Evolutionary conservation across 2,329 filamentous ascomycete species (phyloP), one percentile per base, ranked within the genome.

Genomic region (Ampelomyces quisqualis): DNA sequence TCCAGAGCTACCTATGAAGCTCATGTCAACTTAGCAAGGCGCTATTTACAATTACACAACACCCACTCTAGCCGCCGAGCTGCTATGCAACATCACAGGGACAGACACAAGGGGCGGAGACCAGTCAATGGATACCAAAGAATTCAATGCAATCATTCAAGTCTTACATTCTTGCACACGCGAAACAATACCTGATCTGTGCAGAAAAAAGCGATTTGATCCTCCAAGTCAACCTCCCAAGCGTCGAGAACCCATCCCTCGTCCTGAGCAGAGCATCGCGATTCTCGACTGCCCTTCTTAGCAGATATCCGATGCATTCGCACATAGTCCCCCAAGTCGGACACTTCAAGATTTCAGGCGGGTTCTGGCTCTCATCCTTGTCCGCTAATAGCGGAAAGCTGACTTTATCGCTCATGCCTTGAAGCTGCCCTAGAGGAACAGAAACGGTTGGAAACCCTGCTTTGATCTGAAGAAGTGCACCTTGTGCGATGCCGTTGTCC

Each of bases 401-500:
- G 33, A 96, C 82, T 63, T 96, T 90, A 57, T 96, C 91, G 1
- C 91, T 91, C 91, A 97, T 97, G 22, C 91, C 90, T 73, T 93
- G 87, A 1, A 96, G 79, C 70, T 96, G 90, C 2, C 85, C 86
- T 64, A 87, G 90, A 3, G 69, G 68, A n/a, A 80, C 68, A 1
- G 74, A 70, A 1, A 78, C 73, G 3, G 72, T 72, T 2, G 68
- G 60, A 21, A 77, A 59, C 8, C 72, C 72, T 11, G 54, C 55
- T 15, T 49, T 49, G 9, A 43, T 20, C 0, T 55, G 59, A n/a
- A 53, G 51, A 6, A 65, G 50, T 7, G 55, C 58, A 77, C 79
- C 42, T 79, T 79, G 2, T 80, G 77, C 47, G 88, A 81, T 26
- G 72, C 45, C 75, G 61, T 95, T 81, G 70, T 90, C 95, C 28